phyloP scores from a whole-genome alignment of 768 basidiomycete genomes.

The Russula vinacea region DNA sequence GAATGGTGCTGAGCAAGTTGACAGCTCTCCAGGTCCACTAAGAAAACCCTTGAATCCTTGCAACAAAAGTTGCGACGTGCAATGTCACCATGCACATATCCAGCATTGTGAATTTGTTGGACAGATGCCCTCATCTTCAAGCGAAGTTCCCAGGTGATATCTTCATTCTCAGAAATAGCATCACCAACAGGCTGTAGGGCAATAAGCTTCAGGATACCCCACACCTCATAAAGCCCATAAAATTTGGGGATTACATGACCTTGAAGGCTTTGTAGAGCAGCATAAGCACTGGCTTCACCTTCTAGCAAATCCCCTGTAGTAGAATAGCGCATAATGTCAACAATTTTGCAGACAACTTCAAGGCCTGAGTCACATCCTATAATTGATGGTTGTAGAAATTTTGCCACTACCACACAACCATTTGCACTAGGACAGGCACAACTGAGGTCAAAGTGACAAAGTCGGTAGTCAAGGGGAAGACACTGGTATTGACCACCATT shows the following conservation, averaged over 20 bases:
- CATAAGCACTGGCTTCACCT: not conserved
- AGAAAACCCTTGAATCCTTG: not conserved
- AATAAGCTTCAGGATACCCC: not conserved
- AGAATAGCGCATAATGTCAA: not conserved
- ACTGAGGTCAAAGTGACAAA: not conserved
- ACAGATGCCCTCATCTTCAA: not conserved
- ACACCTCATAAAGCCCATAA: not conserved
- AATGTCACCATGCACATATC: not conserved
- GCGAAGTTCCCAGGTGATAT: not conserved
- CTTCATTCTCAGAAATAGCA: not conserved
- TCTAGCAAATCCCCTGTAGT: not conserved
- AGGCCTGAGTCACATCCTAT: not conserved
- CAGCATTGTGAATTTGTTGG: not conserved
- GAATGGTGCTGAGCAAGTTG: not conserved
- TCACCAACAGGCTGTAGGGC: not conserved
- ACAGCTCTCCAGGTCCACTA: not conserved
- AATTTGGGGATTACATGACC: not conserved
- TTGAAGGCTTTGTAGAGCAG: not conserved
- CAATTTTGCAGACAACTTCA: not conserved
- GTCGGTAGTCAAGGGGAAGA: not conserved
- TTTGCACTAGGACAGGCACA: not conserved
- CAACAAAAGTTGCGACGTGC: not conserved
- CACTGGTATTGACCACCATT: not conserved
- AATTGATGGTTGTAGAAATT: not conserved
- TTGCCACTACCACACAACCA: not conserved